Conservation (phyloP, 2,329 filamentous ascomycete species). For the Penicillium sp. region DNA sequence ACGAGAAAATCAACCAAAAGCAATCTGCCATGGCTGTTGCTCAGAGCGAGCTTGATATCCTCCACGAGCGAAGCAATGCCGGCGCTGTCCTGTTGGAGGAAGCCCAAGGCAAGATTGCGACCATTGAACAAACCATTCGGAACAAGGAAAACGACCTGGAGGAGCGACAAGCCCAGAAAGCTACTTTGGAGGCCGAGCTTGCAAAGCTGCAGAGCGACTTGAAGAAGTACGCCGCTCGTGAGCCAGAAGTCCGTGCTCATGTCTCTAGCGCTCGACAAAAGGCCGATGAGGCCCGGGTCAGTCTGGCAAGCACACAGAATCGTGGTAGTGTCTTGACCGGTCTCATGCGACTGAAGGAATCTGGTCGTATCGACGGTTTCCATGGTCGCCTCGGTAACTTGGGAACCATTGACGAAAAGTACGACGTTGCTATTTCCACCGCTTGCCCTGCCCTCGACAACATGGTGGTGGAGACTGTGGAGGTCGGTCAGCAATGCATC, state of each 20-base stretch:
- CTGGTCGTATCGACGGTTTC: slow-evolving; percentile 94
- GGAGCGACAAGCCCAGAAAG: slow-evolving; percentile 72
- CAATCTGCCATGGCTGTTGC: slow-evolving; percentile 92
- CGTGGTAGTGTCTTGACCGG: slow-evolving; percentile 90
- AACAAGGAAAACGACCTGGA: slow-evolving; percentile 75
- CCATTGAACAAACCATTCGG: slow-evolving; percentile 70
- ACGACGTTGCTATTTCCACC: slow-evolving; percentile 97
- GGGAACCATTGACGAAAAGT: slow-evolving; percentile 88
- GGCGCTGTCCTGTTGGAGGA: slow-evolving; percentile 83
- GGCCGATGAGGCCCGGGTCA: slow-evolving; percentile 92
- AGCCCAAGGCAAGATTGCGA: slow-evolving; percentile 73
- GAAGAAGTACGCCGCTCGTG: slow-evolving; percentile 70
- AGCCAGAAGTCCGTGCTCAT: slow-evolving; percentile 79
- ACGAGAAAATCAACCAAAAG: slow-evolving; percentile 94
- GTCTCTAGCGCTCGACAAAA: slow-evolving; percentile 90
- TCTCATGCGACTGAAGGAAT: slow-evolving; percentile 92
- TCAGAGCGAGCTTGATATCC: slow-evolving; percentile 89
- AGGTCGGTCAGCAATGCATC: slow-evolving; percentile 96
- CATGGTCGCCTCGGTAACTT: slow-evolving; percentile 93
- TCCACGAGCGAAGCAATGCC: slow-evolving; percentile 85
- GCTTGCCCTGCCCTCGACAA: slow-evolving; percentile 91
- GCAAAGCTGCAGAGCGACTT: slow-evolving; percentile 72
- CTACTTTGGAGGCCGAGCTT: slow-evolving; percentile 72
- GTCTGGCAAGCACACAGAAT: slow-evolving; percentile 84
- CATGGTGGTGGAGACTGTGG: slow-evolving; percentile 94